Evolutionary conservation across 2,329 filamentous ascomycete species (phyloP).

Genomic region (Chaetomium sp.): DNA sequence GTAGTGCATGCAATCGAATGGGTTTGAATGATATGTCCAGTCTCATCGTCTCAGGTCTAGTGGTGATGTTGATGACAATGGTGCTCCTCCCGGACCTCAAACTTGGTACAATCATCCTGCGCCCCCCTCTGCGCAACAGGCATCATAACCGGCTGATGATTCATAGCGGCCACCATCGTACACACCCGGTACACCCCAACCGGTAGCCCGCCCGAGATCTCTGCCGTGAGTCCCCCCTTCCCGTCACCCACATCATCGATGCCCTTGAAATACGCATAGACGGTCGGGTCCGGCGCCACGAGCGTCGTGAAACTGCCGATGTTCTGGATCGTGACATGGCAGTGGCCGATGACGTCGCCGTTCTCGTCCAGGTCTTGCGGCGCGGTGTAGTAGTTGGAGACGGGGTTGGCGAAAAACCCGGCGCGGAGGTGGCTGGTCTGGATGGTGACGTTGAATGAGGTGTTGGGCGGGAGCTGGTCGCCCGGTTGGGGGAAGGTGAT

Average conservation of each 20-base stretch:
- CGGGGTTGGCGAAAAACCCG: constrained; percentile 49
- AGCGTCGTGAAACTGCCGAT: constrained; percentile 31
- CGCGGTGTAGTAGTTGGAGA: constrained; percentile 47
- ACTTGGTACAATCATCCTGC: constrained; percentile 47
- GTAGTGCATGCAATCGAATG: too few species aligned
- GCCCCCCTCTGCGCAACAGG: constrained; percentile 49
- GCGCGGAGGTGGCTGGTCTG: constrained; percentile 44
- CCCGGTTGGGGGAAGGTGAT: constrained; percentile 41
- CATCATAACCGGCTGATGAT: constrained; percentile 54
- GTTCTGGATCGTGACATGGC: constrained; percentile 47
- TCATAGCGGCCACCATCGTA: constrained; percentile 43
- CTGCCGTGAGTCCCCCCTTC: constrained; percentile 38
- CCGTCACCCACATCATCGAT: constrained; percentile 46
- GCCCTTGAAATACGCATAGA: constrained; percentile 53
- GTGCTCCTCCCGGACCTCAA: constrained; percentile 31
- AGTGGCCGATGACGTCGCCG: constrained; percentile 38
- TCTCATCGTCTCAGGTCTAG: too few species aligned
- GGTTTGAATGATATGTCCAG: too few species aligned
- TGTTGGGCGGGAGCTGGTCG: constrained; percentile 33
- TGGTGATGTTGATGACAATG: too few species aligned
- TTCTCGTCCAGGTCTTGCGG: constrained; percentile 43
- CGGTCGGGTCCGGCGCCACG: constrained; percentile 32
- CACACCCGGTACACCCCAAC: constrained; percentile 45
- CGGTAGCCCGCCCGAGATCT: constrained; percentile 40
- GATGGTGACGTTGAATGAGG: constrained; percentile 42